Conservation (phyloP, 257 asterid species). For the Paraleonurus japonicus region DNA sequence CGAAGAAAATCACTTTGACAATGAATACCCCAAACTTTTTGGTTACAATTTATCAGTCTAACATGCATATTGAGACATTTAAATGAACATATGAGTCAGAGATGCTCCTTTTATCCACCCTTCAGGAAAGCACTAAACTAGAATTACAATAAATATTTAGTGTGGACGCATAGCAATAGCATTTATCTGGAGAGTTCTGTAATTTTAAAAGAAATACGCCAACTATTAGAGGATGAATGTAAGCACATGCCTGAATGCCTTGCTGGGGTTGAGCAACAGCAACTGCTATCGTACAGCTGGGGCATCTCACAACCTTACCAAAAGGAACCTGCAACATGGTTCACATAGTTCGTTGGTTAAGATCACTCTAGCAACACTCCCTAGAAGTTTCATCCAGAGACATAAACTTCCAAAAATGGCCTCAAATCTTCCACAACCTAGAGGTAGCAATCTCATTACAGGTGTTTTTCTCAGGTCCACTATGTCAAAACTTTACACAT, state of each 20-base stretch:
- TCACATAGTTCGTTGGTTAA: not conserved
- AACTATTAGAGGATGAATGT: conserved; percentile 3
- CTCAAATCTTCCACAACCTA: not conserved
- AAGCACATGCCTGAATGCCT: conserved; percentile 79
- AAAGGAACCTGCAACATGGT: conserved; percentile 70
- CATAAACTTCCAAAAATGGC: not conserved
- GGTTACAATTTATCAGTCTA: not conserved
- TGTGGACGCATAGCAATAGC: not conserved
- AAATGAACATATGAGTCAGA: not conserved
- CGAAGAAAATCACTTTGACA: conserved; percentile 1
- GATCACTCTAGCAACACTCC: conserved; percentile 7
- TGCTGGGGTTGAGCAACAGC: conserved; percentile 95
- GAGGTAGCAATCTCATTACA: not conserved
- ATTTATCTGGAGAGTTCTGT: not conserved
- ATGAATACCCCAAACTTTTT: not conserved
- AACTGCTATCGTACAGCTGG: conserved; percentile 77
- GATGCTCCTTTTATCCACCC: conserved; percentile 1
- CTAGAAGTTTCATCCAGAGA: not conserved
- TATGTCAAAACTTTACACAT: not conserved
- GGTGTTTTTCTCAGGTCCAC: not conserved
- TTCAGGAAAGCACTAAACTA: not conserved
- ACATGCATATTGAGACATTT: not conserved
- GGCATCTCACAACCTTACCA: conserved; percentile 91
- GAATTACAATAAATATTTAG: not conserved
- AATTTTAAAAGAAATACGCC: not conserved